These are phyloP conservation scores for Penicillium frequentans DNA, from an alignment of 2,329 filamentous ascomycete genomes.

Conservation along the genomic window DNA sequence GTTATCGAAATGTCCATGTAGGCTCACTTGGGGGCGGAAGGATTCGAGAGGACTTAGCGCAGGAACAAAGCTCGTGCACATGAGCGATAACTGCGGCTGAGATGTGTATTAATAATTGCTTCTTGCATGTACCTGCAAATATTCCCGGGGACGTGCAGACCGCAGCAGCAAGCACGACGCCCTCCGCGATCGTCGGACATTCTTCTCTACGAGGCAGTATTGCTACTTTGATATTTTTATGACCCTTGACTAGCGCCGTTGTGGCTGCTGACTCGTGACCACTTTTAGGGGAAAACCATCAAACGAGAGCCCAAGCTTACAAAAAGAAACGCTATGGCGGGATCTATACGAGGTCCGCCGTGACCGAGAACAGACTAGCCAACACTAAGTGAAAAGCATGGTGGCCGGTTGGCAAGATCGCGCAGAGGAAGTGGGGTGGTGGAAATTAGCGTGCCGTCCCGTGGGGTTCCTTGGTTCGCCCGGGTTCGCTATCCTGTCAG, in stretches of 20 bases:
- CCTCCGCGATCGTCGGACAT: neutral
- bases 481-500: neutral
- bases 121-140: neutral
- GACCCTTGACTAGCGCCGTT: neutral
- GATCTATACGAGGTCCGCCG: neutral
- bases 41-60: neutral
- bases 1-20: neutral
- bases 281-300: neutral
- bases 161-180: neutral
- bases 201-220: neutral
- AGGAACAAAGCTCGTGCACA: neutral
- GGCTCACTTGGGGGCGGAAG: neutral
- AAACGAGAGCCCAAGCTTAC: neutral
- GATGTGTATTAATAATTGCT: neutral
- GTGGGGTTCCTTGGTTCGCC: neutral
- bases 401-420: neutral
- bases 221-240: neutral
- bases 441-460: constrained; percentile 3
- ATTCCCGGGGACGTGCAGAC: neutral
- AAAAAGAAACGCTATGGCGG: neutral
- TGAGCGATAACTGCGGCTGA: neutral
- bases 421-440: neutral
- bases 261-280: neutral
- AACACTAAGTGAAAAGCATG: neutral
- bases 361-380: neutral